Conservation (phyloP, 1,284 basidiomycete genomes). For the Hemileia vastatrix region DNA sequence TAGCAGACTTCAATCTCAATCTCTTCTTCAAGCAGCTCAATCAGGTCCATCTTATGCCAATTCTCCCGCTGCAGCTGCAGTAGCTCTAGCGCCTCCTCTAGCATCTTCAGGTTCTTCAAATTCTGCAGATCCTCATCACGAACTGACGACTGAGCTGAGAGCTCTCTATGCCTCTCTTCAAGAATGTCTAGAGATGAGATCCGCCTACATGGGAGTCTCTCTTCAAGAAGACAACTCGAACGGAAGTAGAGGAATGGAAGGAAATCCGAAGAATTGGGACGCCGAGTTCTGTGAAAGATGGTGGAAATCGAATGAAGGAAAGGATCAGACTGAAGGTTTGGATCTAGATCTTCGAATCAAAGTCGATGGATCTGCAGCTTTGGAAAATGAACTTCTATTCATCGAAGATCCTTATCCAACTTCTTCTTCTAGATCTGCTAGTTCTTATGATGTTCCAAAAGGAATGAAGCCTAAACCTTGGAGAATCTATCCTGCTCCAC, state of each 20-base stretch:
- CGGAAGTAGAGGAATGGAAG: no score
- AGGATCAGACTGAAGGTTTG: not conserved
- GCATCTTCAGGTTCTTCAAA: not conserved
- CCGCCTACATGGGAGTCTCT: slow-evolving; percentile 40
- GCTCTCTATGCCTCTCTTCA: slow-evolving; percentile 37
- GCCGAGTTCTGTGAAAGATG: slow-evolving; percentile 47
- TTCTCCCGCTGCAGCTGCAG: not conserved
- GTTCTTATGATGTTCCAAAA: not conserved
- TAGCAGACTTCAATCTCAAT: not conserved
- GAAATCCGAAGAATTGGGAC: slow-evolving; percentile 45
- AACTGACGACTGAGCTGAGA: slow-evolving; percentile 36
- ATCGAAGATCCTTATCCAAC: no score
- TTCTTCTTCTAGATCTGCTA: not conserved
- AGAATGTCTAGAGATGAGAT: slow-evolving; percentile 37
- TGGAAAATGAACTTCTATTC: slow-evolving; percentile 23
- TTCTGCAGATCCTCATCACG: slow-evolving; percentile 15
- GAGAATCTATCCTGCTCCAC: slow-evolving; percentile 41
- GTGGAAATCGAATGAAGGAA: not conserved
- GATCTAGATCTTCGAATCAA: slow-evolving; percentile 24
- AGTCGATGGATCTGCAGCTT: slow-evolving; percentile 35
- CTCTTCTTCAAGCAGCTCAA: slow-evolving; percentile 1
- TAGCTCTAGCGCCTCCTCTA: not conserved
- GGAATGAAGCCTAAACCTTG: slow-evolving; percentile 34
- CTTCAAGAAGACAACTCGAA: no score
- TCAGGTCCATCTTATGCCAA: not conserved